Base-by-base conservation (phyloP, 2,329 filamentous ascomycete genomes). In the Xylaria sp. region DNA sequence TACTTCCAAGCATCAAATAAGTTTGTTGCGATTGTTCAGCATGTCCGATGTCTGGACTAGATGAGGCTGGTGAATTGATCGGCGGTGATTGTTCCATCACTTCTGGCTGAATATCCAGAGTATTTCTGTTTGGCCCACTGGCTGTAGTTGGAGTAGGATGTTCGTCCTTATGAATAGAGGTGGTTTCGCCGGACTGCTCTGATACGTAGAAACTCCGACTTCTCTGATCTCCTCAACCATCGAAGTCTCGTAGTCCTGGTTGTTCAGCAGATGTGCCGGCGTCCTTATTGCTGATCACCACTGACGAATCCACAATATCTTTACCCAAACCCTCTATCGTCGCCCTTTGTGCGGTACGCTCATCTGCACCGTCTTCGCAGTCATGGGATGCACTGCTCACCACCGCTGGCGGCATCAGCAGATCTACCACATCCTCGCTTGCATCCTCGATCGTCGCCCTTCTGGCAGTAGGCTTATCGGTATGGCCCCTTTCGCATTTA, bases 1-100 rank as follows among this genome's bases (percentile, higher is more conserved):
- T 43, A 36, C 48, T 53, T 59, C 63, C 67, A 18, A 66, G 18
- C 39, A 20, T 28, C 15, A 68, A 23, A 34, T 13, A 7, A 4
- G 8, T 3, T 4, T 46, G 32, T 34, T 34, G 45, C 23, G 52
- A 9, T 48, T 56, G 55, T 28, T 41, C 56, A 34, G 2, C 3
- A 15, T 32, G 18, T 55, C 10, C 32, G 7, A 48, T 18, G 25
- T 46, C 25, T 15, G 32, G 36, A 34, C 20, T 10, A 48, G 52
- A 18, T 3, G 23, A 15, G 18, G 36, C 13, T 45, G 46, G n/a
- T 20, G 8, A 13, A 39, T 46, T 5, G 13, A 25, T 43, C 15
- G 41, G 39, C 10, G 28, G 12, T 56, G 53, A 13, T 28, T 55
- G 23, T 20, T 36, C 41, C 36, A 34, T 6, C 30, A 6, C 43